Conservation (phyloP, 148 eudicot genomes). For the Arctostaphylos glauca region DNA sequence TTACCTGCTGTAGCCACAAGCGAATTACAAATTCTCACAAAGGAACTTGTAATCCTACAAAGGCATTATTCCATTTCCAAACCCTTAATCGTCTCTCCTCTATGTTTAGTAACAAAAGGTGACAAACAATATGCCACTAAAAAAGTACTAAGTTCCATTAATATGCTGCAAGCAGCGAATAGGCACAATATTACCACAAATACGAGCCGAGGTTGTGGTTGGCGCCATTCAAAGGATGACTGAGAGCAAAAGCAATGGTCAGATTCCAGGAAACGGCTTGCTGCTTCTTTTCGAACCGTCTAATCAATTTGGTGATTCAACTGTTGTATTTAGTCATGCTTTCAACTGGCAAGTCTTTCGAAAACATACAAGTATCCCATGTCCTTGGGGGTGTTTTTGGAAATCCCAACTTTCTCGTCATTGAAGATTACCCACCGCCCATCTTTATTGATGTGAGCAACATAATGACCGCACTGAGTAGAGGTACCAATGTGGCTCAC, state of each 20-base stretch:
- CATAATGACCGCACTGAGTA: conserved; percentile 96
- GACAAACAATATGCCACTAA: neutral
- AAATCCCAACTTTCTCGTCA: conserved; percentile 82
- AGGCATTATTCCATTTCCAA: neutral
- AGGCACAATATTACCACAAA: neutral
- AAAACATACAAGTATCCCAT: conserved; percentile 96
- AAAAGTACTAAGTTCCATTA: neutral
- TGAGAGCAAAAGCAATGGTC: neutral
- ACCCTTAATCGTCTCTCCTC: neutral
- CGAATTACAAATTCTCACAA: neutral
- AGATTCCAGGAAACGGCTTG: neutral
- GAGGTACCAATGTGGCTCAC: conserved; percentile 97
- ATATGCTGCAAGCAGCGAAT: neutral
- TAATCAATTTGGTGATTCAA: neutral
- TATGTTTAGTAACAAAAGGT: neutral
- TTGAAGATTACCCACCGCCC: conserved; percentile 93
- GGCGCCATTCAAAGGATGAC: neutral
- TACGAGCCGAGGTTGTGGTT: neutral
- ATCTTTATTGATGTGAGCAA: conserved; percentile 84
- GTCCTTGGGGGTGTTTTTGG: conserved; percentile 88
- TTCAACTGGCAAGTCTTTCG: conserved; percentile 53
- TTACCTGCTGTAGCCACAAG: neutral
- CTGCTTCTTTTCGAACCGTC: neutral
- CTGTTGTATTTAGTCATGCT: conserved; percentile 3
- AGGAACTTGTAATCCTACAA: neutral